Percentiles rank a stretch among this genome's conserved stretches.
These are phyloP conservation scores for Magnusiomyces fungicola DNA, from an alignment of 1,139 yeast species.

Conservation along the genomic window DNA sequence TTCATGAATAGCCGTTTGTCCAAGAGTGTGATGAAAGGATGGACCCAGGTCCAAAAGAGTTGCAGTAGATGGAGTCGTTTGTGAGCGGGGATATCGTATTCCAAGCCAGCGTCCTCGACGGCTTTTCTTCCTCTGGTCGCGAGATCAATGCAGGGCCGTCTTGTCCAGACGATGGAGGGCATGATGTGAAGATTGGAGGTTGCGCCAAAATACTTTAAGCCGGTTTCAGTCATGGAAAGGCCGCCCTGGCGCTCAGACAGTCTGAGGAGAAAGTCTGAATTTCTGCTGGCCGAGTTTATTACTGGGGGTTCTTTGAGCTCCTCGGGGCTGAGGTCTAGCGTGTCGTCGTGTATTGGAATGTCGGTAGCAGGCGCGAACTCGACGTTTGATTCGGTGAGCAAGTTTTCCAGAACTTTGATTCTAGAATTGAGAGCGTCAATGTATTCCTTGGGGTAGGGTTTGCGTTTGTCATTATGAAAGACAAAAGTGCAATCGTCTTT, in stretches of 20 bases:
- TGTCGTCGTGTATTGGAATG: constrained; percentile 2
- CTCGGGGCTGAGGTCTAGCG: neutral
- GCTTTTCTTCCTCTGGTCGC: constrained; percentile 13
- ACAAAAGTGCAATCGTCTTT: constrained; percentile 26
- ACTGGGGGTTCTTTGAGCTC: neutral
- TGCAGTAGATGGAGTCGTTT: constrained; percentile 20
- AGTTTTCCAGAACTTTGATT: constrained; percentile 14
- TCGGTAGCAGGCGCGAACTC: constrained; percentile 9
- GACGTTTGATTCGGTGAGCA: constrained; percentile 13
- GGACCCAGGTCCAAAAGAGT: constrained; percentile 26
- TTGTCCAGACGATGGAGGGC: constrained; percentile 11
- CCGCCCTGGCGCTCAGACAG: constrained; percentile 16
- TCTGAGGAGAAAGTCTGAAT: constrained; percentile 8
- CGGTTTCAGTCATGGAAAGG: constrained; percentile 21
- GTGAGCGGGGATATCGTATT: constrained; percentile 16
- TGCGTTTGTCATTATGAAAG: constrained; percentile 18
- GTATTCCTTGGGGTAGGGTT: constrained; percentile 19
- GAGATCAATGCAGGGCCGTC: constrained; percentile 15
- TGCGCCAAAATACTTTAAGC: constrained; percentile 24
- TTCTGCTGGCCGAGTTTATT: neutral
- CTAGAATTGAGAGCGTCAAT: constrained; percentile 16
- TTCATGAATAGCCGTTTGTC: constrained; percentile 20
- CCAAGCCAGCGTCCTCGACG: constrained; percentile 11
- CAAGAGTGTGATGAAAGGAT: constrained; percentile 21
- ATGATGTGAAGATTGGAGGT: constrained; percentile 21